A percentile compares a stretch with the other conserved stretches of the same genome.
phyloP scores from a whole-genome alignment of 768 basidiomycete genomes.

The Flagelloscypha sp. region DNA sequence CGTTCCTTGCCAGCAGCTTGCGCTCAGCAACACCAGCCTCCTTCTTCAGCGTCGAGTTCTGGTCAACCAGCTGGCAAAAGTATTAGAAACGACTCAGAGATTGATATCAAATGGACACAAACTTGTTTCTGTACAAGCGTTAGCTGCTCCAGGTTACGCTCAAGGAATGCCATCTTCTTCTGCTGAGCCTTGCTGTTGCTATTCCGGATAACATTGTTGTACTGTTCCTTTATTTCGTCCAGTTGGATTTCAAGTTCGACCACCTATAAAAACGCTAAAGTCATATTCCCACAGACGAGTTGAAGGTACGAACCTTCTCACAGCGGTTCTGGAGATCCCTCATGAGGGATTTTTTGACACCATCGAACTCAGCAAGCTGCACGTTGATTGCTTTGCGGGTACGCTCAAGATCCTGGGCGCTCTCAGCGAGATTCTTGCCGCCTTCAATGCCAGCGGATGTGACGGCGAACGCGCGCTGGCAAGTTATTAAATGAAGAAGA shows the following conservation, averaged over 20 bases:
- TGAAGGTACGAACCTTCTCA: conserved; percentile 67
- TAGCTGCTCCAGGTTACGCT: conserved; percentile 92
- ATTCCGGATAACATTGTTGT: conserved; percentile 96
- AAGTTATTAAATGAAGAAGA: conserved; percentile 6
- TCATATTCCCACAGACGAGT: conserved; percentile 14
- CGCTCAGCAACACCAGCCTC: conserved; percentile 96
- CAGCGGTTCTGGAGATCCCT: conserved; percentile 98
- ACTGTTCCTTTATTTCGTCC: conserved; percentile 98
- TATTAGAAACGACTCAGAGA: conserved; percentile 9
- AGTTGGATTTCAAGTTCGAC: conserved; percentile 98
- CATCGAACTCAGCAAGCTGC: conserved; percentile 97
- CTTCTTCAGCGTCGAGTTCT: conserved; percentile 95
- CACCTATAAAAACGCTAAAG: conserved; percentile 52
- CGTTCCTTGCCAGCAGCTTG: conserved; percentile 91
- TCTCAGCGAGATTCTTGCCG: conserved; percentile 93
- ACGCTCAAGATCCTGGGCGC: conserved; percentile 93
- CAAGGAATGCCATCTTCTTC: conserved; percentile 98
- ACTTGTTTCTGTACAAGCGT: conserved; percentile 97
- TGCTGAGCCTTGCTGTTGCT: conserved; percentile 98
- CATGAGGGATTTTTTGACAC: conserved; percentile 98
- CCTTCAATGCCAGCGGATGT: conserved; percentile 97
- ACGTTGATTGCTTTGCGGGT: conserved; percentile 95
- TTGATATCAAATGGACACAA: conserved; percentile 16
- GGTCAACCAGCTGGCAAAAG: conserved; percentile 79
- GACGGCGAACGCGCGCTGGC: conserved; percentile 90